phyloP scores from a whole-genome alignment of 2,329 filamentous ascomycete genomes.

The Orbilia ellipsospora region DNA sequence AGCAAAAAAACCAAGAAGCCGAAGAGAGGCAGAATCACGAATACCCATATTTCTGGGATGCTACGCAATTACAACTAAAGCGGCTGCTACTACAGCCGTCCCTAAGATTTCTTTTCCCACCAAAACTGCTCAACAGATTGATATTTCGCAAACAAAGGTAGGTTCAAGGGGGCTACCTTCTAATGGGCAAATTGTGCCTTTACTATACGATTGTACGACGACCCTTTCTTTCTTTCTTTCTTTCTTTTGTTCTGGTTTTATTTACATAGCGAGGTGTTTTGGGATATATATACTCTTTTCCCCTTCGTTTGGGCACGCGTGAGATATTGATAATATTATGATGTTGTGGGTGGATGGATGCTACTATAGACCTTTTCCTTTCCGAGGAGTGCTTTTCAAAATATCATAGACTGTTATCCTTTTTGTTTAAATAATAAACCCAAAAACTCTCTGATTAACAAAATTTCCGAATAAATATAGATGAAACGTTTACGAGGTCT shows the following conservation, averaged over 20 bases:
- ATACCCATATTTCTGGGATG: slow-evolving; percentile 56
- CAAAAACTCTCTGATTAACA: too few species aligned
- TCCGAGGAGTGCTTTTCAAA: not conserved
- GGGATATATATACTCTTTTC: not conserved
- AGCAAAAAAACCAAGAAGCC: slow-evolving; percentile 56
- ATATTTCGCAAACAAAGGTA: not conserved
- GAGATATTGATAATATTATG: slow-evolving; percentile 7
- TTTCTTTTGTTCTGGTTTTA: not conserved
- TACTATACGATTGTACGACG: too few species aligned
- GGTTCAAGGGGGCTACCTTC: too few species aligned
- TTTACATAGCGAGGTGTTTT: slow-evolving; percentile 19
- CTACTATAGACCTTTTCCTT: not conserved
- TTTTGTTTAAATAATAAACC: too few species aligned
- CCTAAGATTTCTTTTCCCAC: too few species aligned
- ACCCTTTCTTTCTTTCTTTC: not conserved
- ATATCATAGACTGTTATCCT: not conserved
- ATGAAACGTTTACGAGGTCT: too few species aligned
- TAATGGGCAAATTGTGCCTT: too few species aligned
- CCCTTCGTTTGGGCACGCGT: not conserved
- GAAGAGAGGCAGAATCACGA: slow-evolving; percentile 56
- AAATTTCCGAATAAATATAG: too few species aligned
- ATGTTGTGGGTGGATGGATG: not conserved
- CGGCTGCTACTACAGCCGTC: not conserved
- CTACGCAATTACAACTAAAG: slow-evolving; percentile 49
- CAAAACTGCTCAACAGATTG: too few species aligned